phyloP scores from a whole-genome alignment of 331 rosid species.

The Arachis monticola region DNA sequence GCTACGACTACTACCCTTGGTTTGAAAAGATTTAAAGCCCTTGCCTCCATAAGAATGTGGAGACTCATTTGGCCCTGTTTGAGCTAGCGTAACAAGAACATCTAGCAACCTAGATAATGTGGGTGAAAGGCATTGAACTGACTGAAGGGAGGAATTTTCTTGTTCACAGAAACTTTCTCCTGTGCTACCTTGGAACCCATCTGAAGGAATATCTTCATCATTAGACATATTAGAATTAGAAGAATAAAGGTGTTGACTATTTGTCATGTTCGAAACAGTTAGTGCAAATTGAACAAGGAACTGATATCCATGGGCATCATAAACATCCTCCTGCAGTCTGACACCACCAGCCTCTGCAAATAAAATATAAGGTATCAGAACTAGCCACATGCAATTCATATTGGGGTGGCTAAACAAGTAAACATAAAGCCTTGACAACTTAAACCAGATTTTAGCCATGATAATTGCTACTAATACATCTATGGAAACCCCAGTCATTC shows the following conservation, averaged over 20 bases:
- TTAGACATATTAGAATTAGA: constrained; percentile 46
- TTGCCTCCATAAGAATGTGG: constrained; percentile 59
- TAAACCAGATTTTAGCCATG: constrained; percentile 25
- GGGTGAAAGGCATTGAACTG: constrained; percentile 63
- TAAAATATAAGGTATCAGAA: constrained; percentile 51
- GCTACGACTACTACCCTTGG: constrained; percentile 66
- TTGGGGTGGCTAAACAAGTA: not conserved
- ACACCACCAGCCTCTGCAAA: constrained; percentile 81
- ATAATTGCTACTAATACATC: constrained; percentile 13
- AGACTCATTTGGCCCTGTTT: constrained; percentile 81
- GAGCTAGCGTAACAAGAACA: constrained; percentile 93
- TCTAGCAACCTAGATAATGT: constrained; percentile 92
- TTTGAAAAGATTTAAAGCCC: constrained; percentile 69
- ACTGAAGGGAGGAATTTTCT: constrained; percentile 47
- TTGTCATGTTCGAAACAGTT: constrained; percentile 70
- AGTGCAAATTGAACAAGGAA: constrained; percentile 96
- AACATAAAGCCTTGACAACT: constrained; percentile 6
- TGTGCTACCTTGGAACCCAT: constrained; percentile 47
- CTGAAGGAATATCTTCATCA: constrained; percentile 52
- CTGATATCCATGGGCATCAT: constrained; percentile 97
- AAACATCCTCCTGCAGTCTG: constrained; percentile 94
- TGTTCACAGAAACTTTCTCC: constrained; percentile 54
- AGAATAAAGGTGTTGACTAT: constrained; percentile 65
- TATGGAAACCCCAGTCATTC: not conserved
- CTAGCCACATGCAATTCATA: constrained; percentile 20